These are phyloP conservation scores for Cryphonectria parasitica DNA, from an alignment of 2,329 filamentous ascomycete genomes.

Conservation along the genomic window DNA sequence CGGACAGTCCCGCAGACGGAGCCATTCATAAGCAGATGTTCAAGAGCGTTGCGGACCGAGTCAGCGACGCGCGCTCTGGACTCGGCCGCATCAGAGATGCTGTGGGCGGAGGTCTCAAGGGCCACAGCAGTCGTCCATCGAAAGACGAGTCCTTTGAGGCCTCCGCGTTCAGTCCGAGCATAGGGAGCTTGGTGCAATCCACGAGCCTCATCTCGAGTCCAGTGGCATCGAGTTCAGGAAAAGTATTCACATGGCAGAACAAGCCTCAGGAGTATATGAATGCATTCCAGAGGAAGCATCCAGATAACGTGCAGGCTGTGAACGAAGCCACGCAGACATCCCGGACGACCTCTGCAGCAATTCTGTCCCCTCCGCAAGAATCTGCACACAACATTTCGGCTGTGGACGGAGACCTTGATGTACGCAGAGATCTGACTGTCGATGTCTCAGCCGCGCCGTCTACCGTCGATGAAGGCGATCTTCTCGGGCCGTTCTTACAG, in stretches of 20 bases:
- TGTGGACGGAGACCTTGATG: slow-evolving; percentile 42
- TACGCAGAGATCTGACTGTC: slow-evolving; percentile 47
- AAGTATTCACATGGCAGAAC: slow-evolving; percentile 66
- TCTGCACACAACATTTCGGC: slow-evolving; percentile 22
- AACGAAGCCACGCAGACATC: slow-evolving; percentile 28
- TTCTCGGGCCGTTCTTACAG: slow-evolving; percentile 57
- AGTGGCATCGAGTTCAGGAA: slow-evolving; percentile 43
- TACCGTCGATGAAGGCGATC: slow-evolving; percentile 60
- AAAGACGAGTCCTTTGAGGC: slow-evolving; percentile 57
- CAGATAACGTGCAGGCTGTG: slow-evolving; percentile 31
- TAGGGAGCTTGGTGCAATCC: slow-evolving; percentile 43
- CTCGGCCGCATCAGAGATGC: slow-evolving; percentile 85
- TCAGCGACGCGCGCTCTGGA: slow-evolving; percentile 80
- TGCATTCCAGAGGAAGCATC: slow-evolving; percentile 43
- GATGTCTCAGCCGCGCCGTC: slow-evolving; percentile 63
- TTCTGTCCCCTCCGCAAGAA: slow-evolving; percentile 32
- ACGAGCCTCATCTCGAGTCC: slow-evolving; percentile 44
- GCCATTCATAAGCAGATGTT: slow-evolving; percentile 69
- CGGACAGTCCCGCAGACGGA: slow-evolving; percentile 55
- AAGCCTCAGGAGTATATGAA: slow-evolving; percentile 63
- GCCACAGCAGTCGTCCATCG: slow-evolving; percentile 58
- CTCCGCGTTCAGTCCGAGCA: slow-evolving; percentile 38
- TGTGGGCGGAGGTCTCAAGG: slow-evolving; percentile 65
- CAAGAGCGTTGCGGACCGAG: slow-evolving; percentile 78
- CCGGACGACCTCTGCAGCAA: slow-evolving; percentile 15